phyloP scores from a whole-genome alignment of 441 rosid species.

The Populus hybrid region DNA sequence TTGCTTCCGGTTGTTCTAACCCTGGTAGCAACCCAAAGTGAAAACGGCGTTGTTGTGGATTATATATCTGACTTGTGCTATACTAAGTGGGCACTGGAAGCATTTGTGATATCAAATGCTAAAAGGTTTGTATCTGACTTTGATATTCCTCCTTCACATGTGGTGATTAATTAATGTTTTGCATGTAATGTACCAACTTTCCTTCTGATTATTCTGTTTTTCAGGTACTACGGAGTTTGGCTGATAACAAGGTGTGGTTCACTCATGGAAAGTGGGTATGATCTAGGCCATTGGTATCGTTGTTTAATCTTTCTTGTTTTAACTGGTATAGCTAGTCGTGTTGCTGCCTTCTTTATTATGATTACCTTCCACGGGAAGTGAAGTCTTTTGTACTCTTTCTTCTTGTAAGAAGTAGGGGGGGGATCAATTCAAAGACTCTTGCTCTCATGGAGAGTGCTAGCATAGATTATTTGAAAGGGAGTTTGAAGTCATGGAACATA shows the following conservation, averaged over 20 bases:
- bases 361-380: slow-evolving; percentile 61
- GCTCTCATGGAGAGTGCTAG: too few species aligned
- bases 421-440: background rate
- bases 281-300: slow-evolving; percentile 59
- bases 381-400: slow-evolving; percentile 9
- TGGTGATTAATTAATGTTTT: background rate
- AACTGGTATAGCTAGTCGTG: slow-evolving; percentile 56
- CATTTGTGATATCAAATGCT: slow-evolving; percentile 90
- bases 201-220: background rate
- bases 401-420: slow-evolving; percentile 20
- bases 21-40: slow-evolving; percentile 60
- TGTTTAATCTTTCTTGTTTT: slow-evolving; percentile 47
- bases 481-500: background rate
- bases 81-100: slow-evolving; percentile 95
- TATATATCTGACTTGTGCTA: slow-evolving; percentile 55
- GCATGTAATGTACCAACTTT: background rate
- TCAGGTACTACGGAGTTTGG: slow-evolving; percentile 92
- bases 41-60: slow-evolving; percentile 33
- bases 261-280: slow-evolving; percentile 56
- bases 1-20: slow-evolving; percentile 94
- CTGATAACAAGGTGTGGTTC: slow-evolving; percentile 88
- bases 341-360: slow-evolving; percentile 60
- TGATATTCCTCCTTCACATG: background rate
- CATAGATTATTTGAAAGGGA: background rate
- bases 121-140: slow-evolving; percentile 49